Conservation (phyloP, 108 stramenopile species). For the Skeletonema grethae region DNA sequence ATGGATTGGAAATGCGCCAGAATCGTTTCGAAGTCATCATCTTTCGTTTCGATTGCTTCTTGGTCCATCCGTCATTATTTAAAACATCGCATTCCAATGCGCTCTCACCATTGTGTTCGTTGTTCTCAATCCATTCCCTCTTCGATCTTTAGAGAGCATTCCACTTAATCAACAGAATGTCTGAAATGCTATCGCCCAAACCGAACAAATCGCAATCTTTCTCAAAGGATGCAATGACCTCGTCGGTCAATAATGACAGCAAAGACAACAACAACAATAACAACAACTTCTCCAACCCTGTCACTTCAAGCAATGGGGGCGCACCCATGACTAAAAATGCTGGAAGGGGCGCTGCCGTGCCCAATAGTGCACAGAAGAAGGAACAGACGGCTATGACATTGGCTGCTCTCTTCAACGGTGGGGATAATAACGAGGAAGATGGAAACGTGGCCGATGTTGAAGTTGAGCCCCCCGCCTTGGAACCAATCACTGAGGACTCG, state of each 20-base stretch:
- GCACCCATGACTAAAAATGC: not conserved
- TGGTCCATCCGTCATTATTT: not conserved
- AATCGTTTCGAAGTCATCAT: not conserved
- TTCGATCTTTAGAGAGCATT: not conserved
- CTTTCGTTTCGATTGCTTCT: not conserved
- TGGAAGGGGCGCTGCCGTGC: not conserved
- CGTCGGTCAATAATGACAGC: not conserved
- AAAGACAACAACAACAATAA: not conserved
- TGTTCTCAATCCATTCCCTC: not conserved
- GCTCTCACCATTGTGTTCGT: not conserved
- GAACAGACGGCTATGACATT: not conserved
- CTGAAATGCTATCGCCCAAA: not conserved
- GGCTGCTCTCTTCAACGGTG: not conserved
- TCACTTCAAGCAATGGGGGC: not conserved
- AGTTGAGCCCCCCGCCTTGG: not conserved
- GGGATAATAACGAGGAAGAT: not conserved
- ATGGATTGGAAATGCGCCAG: not conserved
- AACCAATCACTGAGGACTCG: not conserved
- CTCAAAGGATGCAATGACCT: not conserved
- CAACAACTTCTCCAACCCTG: not conserved
- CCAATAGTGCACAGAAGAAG: slow-evolving; percentile 1
- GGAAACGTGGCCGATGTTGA: not conserved
- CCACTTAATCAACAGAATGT: not conserved
- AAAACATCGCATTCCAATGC: not conserved
- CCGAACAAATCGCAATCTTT: not conserved